Evolutionary conservation across 768 basidiomycete species (phyloP), one percentile per base, ranked within the genome.

Genomic region (Pluteus cervinus): DNA sequence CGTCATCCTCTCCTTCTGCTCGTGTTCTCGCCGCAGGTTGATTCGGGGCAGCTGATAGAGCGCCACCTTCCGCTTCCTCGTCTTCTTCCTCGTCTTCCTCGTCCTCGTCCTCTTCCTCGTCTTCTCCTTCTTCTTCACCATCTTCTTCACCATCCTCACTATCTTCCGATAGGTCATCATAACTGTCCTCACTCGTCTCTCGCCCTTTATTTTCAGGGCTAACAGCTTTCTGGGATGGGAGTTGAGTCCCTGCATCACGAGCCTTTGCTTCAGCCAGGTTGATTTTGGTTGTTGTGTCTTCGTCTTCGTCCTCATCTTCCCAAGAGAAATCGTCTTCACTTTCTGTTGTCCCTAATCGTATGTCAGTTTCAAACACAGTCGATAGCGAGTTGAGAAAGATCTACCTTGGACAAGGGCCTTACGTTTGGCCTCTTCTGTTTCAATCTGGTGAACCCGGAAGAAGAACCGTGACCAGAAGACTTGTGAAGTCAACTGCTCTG

Each of bases 241-340:
- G 46, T 37, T 20, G 50, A 14, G 15, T n/a, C n/a, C n/a, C n/a
- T n/a, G n/a, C n/a, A n/a, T n/a, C n/a, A n/a, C n/a, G n/a, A n/a
- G n/a, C n/a, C n/a, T n/a, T n/a, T n/a, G n/a, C n/a, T n/a, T n/a
- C n/a, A n/a, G n/a, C n/a, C n/a, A n/a, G n/a, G n/a, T n/a, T n/a
- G n/a, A n/a, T n/a, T n/a, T n/a, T n/a, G 3, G 33, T 30, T 8
- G 17, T 41, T 17, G 53, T 47, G 29, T 50, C 45, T 25, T 55
- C 46, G 34, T 85, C 83, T n/a, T 89, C 87, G n/a, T 92, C 89
- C 35, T 91, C 89, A 42, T 88, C 88, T 54, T 92, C 90, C 90
- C 90, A 94, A 50, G 77, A 85, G 58, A 94, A 91, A 41, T 88
- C 83, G 23, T 93, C 91, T 30, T 94, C 91, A 18, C 71, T 76